Percentiles rank a stretch among this genome's conserved stretches.
Conservation (phyloP, 768 basidiomycete genomes). For the Chalciporus piperatus region DNA sequence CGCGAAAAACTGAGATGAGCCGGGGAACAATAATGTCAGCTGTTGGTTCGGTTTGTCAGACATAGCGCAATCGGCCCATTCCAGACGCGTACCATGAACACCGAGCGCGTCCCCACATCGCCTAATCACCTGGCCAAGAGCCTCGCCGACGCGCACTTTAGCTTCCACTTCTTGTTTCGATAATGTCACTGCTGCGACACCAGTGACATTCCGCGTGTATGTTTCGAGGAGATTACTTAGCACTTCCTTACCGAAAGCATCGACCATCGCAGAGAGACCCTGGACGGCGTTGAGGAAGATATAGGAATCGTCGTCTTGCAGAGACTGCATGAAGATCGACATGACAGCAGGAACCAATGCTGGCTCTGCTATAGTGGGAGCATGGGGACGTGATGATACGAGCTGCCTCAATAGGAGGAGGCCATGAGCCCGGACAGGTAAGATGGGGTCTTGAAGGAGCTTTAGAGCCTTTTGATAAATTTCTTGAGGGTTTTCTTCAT, state of each 20-base stretch:
- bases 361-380: constrained; percentile 38
- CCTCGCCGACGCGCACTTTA: constrained; percentile 80
- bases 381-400: constrained; percentile 40
- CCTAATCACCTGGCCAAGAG: constrained; percentile 72
- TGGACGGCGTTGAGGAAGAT: constrained; percentile 91
- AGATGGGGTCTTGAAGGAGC: constrained; percentile 84
- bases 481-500: constrained; percentile 44
- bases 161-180: constrained; percentile 69
- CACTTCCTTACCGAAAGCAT: constrained; percentile 64
- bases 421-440: constrained; percentile 94
- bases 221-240: constrained; percentile 61
- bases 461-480: constrained; percentile 86
- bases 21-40: constrained; percentile 72
- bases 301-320: constrained; percentile 94
- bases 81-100: constrained; percentile 54
- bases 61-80: neutral
- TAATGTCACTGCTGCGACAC: constrained; percentile 32
- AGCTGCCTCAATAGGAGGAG: constrained; percentile 79
- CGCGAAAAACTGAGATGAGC: constrained; percentile 62
- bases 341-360: constrained; percentile 81
- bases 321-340: constrained; percentile 78
- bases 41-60: constrained; percentile 28
- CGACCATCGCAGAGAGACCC: constrained; percentile 83
- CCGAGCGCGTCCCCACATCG: constrained; percentile 68
- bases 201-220: constrained; percentile 59